A percentile compares a stretch with the other conserved stretches of the same genome.
phyloP scores from a whole-genome alignment of 257 asterid genomes.

The Eustoma russellianum region DNA sequence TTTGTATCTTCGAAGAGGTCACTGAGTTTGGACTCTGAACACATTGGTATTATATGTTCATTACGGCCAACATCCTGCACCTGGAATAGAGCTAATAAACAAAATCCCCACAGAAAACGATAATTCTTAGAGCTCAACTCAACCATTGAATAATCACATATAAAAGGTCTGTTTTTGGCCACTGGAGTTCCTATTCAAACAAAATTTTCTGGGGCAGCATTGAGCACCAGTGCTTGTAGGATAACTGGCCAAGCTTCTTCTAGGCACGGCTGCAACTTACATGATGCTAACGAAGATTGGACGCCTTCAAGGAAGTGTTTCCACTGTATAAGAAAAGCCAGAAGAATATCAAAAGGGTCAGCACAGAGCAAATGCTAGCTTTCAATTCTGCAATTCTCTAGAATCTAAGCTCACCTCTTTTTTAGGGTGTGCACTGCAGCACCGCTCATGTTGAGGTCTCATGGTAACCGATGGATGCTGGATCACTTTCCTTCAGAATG shows the following conservation, averaged over 20 bases:
- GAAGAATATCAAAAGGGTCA: slow-evolving; percentile 13
- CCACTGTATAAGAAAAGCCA: slow-evolving; percentile 52
- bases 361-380: background rate
- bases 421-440: slow-evolving; percentile 43
- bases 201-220: slow-evolving; percentile 68
- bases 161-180: slow-evolving; percentile 33
- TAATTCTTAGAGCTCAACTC: slow-evolving; percentile 61
- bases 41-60: slow-evolving; percentile 36
- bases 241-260: slow-evolving; percentile 98
- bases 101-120: slow-evolving; percentile 80
- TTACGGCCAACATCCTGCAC: slow-evolving; percentile 40
- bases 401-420: slow-evolving; percentile 51
- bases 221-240: slow-evolving; percentile 84
- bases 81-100: slow-evolving; percentile 73
- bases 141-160: slow-evolving; percentile 81
- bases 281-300: slow-evolving; percentile 67
- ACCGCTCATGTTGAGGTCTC: no score
- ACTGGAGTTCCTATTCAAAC: slow-evolving; percentile 34
- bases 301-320: slow-evolving; percentile 95
- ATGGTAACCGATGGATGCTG: no score
- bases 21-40: slow-evolving; percentile 41
- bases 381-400: background rate
- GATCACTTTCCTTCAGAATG: no score
- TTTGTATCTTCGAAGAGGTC: slow-evolving; percentile 43
- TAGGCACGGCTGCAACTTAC: slow-evolving; percentile 69